These are phyloP conservation scores for Mycosarcoma mackinlayi DNA, from an alignment of 1,284 basidiomycete genomes.

Conservation along the genomic window DNA sequence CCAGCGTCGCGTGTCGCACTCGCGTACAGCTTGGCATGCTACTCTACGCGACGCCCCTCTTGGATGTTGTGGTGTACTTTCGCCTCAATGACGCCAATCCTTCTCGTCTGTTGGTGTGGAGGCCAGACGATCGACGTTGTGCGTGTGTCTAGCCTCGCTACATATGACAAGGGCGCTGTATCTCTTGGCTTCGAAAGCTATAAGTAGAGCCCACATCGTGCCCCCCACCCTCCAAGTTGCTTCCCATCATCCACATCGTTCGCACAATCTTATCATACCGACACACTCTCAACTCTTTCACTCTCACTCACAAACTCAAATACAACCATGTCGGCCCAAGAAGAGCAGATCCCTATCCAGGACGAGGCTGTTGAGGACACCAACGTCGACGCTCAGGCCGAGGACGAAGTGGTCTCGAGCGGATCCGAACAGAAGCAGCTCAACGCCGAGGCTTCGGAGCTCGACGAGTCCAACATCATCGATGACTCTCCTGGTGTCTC, in stretches of 20 bases:
- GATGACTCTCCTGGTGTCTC: conserved; percentile 48
- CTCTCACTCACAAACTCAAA: conserved; percentile 3
- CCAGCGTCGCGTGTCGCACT: neutral
- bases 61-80: neutral
- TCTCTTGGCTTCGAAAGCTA: conserved; percentile 7
- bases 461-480: conserved; percentile 54
- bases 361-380: conserved; percentile 44
- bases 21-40: neutral
- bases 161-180: neutral
- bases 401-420: conserved; percentile 35
- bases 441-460: conserved; percentile 35
- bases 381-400: conserved; percentile 51
- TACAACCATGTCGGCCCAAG: conserved; percentile 36
- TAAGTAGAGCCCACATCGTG: conserved; percentile 8
- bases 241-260: neutral
- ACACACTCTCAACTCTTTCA: conserved; percentile 15
- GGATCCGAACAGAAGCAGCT: conserved; percentile 43
- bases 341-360: conserved; percentile 46
- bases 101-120: neutral
- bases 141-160: neutral
- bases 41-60: neutral
- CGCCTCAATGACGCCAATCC: conserved; percentile 20
- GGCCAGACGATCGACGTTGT: conserved; percentile 12
- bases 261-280: neutral
- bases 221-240: neutral